A percentile compares a stretch with the other conserved stretches of the same genome.
Conservation (phyloP, 2,329 filamentous ascomycete species). For the Alternaria ethzedia region DNA sequence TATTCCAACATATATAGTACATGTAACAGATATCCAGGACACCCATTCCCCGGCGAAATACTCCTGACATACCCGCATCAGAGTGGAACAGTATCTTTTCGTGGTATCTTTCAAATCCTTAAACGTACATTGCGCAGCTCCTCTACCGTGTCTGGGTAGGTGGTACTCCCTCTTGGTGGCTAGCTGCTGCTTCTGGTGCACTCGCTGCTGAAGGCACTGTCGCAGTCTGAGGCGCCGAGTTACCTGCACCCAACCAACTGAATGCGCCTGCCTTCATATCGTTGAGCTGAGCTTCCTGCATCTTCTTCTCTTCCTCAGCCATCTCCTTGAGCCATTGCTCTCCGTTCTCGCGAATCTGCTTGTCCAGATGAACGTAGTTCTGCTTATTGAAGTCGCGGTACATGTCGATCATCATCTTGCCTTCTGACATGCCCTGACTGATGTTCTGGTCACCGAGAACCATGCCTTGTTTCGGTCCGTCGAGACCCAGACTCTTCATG, state of each 20-base stretch:
- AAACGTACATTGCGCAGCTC: slow-evolving; percentile 4
- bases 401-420: slow-evolving; percentile 97
- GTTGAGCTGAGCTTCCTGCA: slow-evolving; percentile 88
- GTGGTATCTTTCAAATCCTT: slow-evolving; percentile 9
- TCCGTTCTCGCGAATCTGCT: slow-evolving; percentile 89
- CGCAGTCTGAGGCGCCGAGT: slow-evolving; percentile 14
- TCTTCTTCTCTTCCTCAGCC: slow-evolving; percentile 84
- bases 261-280: slow-evolving; percentile 72
- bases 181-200: slow-evolving; percentile 21
- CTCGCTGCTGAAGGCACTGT: slow-evolving; percentile 23
- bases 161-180: slow-evolving; percentile 18
- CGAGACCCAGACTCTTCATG: slow-evolving; percentile 77
- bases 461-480: slow-evolving; percentile 63
- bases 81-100: slow-evolving; percentile 12
- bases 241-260: slow-evolving; percentile 39
- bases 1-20: slow-evolving; percentile 5
- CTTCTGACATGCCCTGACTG: slow-evolving; percentile 80
- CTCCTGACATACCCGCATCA: neutral
- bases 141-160: slow-evolving; percentile 19
- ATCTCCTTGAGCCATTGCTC: slow-evolving; percentile 97
- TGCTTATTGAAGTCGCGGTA: slow-evolving; percentile 89
- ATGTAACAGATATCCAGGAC: neutral
- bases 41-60: neutral
- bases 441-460: slow-evolving; percentile 63
- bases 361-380: slow-evolving; percentile 87